Base-by-base conservation (phyloP, 306 rosid species). In the Prunus padus region DNA sequence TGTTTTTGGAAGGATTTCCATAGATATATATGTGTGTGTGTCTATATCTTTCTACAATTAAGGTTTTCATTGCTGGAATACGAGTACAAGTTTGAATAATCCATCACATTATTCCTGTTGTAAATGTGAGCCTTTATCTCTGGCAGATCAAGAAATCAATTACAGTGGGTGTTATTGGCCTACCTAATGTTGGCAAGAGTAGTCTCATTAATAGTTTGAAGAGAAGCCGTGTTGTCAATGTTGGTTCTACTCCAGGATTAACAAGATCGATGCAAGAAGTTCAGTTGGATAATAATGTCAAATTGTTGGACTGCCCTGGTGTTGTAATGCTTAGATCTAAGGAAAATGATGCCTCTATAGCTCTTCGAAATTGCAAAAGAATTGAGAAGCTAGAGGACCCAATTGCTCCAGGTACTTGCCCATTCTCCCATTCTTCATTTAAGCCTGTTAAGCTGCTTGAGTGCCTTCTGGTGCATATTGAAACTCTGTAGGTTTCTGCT, bases 111-210 rank as follows among this genome's bases (percentile, higher is more conserved):
- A 26, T 60, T 72, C 18, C 20, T 3, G 11, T 16, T 54, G 18
- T 73, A 81, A n/a, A 59, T 70, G 65, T 72, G 75, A 28, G 23
- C 66, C 62, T 46, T 59, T 79, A 12, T 69, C 61, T 71, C 42
- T 79, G 81, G 50, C 92, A 96, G 99, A 88, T 96, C 82, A 96
- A 96, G 77, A 96, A 82, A 84, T 89, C 98, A 22, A 96, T 89
- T 61, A 96, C 99, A 3, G 98, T 96, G 59, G 99, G 99, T 72
- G 76, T 96, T 65, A 85, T 96, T 74, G 99, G 98, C 65, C 80
- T 96, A 67, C 99, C 99, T 23, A 96, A 96, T 84, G 99, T 96
- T 73, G 99, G 99, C 37, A 96, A 96, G 82, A 96, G 99, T 77
- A 96, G 99, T 78, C 93, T 96, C 59, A 92, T 96, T 18, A 96